Conservation (phyloP, 352 stramenopile genomes). For the Pythium phragmiticola region DNA sequence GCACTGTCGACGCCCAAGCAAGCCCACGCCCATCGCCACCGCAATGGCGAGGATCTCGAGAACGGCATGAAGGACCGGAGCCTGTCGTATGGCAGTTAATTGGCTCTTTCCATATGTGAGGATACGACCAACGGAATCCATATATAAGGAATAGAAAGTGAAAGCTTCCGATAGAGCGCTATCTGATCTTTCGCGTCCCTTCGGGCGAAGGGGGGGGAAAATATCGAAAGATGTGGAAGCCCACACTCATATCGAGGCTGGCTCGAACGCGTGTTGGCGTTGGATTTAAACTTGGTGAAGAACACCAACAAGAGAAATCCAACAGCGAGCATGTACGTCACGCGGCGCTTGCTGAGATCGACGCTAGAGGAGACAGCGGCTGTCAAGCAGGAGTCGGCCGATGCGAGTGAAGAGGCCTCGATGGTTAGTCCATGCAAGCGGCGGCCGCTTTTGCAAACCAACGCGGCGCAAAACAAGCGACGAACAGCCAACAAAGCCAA, state of each 20-base stretch:
- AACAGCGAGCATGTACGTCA: constrained; percentile 52
- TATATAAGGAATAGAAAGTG: constrained; percentile 9
- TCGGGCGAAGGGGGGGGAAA: constrained; percentile 1
- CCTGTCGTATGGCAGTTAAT: constrained; percentile 22
- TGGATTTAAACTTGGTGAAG: neutral
- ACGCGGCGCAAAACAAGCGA: neutral
- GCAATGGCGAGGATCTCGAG: constrained; percentile 21
- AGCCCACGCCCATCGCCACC: constrained; percentile 16
- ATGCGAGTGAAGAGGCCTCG: neutral
- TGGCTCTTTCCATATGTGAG: constrained; percentile 10
- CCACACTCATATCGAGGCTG: neutral
- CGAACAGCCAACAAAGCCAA: neutral
- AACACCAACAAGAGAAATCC: neutral
- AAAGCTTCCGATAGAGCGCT: neutral
- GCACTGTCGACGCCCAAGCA: constrained; percentile 58
- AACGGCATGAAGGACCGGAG: constrained; percentile 16
- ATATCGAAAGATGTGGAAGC: constrained; percentile 14
- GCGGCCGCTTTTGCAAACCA: constrained; percentile 13
- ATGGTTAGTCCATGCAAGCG: constrained; percentile 20
- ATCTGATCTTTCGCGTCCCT: constrained; percentile 12
- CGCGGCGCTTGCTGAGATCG: constrained; percentile 54
- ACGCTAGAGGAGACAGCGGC: constrained; percentile 36
- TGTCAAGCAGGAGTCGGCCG: constrained; percentile 7
- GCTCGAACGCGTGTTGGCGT: neutral
- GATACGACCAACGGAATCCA: constrained; percentile 3